Evolutionary conservation across 768 basidiomycete species (phyloP).

Genomic region (Suillus hirtellus): DNA sequence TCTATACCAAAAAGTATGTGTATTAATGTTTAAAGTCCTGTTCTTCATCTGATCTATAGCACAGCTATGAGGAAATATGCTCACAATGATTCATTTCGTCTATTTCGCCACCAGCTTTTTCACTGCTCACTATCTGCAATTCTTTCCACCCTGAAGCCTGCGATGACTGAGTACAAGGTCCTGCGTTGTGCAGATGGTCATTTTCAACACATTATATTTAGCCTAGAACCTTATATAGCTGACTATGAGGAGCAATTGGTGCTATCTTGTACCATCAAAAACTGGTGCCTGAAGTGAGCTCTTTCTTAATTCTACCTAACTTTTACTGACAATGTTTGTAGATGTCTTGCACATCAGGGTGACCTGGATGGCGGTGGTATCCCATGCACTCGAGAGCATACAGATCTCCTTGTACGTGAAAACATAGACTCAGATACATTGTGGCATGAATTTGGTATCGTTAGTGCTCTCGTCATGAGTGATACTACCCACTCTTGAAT

Average conservation of each 20-base stretch:
- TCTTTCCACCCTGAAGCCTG: too few species aligned
- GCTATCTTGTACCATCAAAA: too few species aligned
- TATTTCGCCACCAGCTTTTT: too few species aligned
- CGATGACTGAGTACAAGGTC: too few species aligned
- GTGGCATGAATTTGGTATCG: constrained; percentile 37
- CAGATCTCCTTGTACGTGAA: constrained; percentile 20
- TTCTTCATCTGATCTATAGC: too few species aligned
- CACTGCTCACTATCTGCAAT: too few species aligned
- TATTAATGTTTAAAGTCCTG: too few species aligned
- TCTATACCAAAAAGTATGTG: constrained; percentile 32
- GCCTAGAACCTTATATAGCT: constrained; percentile 31
- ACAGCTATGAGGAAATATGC: too few species aligned
- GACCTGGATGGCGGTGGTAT: constrained; percentile 2
- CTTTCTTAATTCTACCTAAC: too few species aligned
- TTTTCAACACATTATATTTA: constrained; percentile 31
- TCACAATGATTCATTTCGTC: too few species aligned
- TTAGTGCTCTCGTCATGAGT: constrained; percentile 33
- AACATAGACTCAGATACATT: constrained; percentile 20
- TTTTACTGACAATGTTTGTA: constrained; percentile 12
- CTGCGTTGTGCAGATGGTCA: constrained; percentile 31
- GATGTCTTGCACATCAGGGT: constrained; percentile 9
- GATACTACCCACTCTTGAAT: not conserved
- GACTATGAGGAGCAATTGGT: too few species aligned
- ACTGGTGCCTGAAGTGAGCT: too few species aligned
- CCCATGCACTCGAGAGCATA: constrained; percentile 21